These are phyloP conservation scores for Tausonia pullulans DNA, from an alignment of 1,284 basidiomycete species.

Conservation along the genomic window DNA sequence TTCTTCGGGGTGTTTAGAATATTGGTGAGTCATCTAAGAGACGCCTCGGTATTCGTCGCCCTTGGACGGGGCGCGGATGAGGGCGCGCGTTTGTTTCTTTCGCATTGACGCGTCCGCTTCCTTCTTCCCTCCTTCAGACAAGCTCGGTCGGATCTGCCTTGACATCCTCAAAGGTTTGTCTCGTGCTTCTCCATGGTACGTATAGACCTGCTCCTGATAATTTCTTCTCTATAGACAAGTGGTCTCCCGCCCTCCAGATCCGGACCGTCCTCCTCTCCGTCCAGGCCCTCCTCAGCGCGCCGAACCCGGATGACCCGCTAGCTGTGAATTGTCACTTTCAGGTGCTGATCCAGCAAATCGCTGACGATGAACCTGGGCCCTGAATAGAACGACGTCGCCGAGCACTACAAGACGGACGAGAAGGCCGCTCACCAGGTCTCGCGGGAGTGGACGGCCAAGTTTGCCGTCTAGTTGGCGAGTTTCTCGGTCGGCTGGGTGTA, in stretches of 20 bases:
- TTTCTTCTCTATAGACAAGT: slow-evolving; percentile 62
- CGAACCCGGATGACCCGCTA: slow-evolving; percentile 98
- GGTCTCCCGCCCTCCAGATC: slow-evolving; percentile 97
- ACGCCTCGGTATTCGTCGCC: too few relatives aligned
- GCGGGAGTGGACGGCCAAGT: slow-evolving; percentile 82
- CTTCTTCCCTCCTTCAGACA: slow-evolving; percentile 49
- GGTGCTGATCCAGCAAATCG: not conserved
- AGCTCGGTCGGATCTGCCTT: slow-evolving; percentile 93
- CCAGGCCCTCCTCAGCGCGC: slow-evolving; percentile 87
- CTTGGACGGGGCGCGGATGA: too few relatives aligned
- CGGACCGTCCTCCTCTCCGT: slow-evolving; percentile 93
- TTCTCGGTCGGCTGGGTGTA: not conserved
- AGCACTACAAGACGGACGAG: slow-evolving; percentile 98
- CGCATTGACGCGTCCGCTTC: not conserved
- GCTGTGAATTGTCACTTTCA: slow-evolving; percentile 38
- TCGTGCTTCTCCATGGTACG: not conserved
- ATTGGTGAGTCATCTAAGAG: too few relatives aligned
- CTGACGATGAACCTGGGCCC: not conserved
- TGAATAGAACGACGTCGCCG: slow-evolving; percentile 56
- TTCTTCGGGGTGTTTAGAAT: too few relatives aligned
- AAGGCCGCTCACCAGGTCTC: slow-evolving; percentile 79
- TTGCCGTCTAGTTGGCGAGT: slow-evolving; percentile 39
- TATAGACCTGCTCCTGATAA: not conserved
- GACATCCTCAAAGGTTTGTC: slow-evolving; percentile 84
- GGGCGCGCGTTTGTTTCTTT: too few relatives aligned